These are phyloP conservation scores for Myotisia sp. DNA, from an alignment of 2,329 filamentous ascomycete species.

Conservation along the genomic window DNA sequence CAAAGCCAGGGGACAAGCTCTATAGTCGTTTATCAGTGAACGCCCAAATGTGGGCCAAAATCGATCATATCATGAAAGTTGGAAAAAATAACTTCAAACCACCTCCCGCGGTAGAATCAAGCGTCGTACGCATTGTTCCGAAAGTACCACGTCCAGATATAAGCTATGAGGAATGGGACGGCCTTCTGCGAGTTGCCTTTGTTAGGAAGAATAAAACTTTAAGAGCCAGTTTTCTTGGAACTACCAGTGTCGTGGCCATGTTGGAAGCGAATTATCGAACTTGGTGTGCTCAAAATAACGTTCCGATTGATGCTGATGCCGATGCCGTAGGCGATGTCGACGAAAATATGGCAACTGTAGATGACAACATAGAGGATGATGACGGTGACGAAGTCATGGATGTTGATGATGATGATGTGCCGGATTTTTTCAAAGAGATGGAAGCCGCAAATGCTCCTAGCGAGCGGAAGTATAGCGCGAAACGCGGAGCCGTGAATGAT, in stretches of 20 bases:
- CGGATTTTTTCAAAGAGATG: constrained; percentile 66
- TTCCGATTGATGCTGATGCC: constrained; percentile 57
- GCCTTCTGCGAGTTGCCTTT: constrained; percentile 68
- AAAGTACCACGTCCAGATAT: constrained; percentile 77
- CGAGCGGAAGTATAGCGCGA: constrained; percentile 49
- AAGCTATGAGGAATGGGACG: constrained; percentile 90
- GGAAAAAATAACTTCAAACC: constrained; percentile 94
- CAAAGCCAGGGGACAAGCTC: constrained; percentile 71
- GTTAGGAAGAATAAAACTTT: constrained; percentile 84
- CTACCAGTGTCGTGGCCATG: constrained; percentile 65
- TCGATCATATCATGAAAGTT: constrained; percentile 70
- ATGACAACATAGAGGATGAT: constrained; percentile 23
- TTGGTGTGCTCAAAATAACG: constrained; percentile 76
- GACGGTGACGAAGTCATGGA: constrained; percentile 40
- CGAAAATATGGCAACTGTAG: constrained; percentile 21
- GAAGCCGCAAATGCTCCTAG: constrained; percentile 31
- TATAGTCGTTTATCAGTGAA: constrained; percentile 89
- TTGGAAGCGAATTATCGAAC: constrained; percentile 79
- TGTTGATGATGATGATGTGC: constrained; percentile 49
- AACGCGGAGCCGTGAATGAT: constrained; percentile 64
- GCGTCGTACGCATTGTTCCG: constrained; percentile 77
- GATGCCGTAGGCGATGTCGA: constrained; percentile 21
- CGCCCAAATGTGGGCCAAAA: constrained; percentile 77
- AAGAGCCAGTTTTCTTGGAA: constrained; percentile 65
- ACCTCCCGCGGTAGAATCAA: constrained; percentile 81